A percentile compares a stretch with the other conserved stretches of the same genome.
These are phyloP conservation scores for Saraca asoca DNA, from an alignment of 331 rosid genomes.

Conservation along the genomic window DNA sequence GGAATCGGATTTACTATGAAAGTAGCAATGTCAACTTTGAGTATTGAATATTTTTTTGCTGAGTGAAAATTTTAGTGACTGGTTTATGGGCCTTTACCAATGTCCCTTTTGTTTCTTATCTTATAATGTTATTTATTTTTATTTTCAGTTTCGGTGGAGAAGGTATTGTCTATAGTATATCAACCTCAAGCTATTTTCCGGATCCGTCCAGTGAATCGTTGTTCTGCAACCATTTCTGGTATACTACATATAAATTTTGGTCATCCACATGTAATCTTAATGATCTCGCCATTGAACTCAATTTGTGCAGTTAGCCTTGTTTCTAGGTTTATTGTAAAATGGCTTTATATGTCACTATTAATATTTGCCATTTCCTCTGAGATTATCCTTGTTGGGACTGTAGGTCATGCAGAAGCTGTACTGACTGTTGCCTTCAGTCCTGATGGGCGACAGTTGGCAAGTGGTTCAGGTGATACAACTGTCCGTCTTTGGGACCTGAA, in stretches of 20 bases:
- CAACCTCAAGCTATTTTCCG: slow-evolving; percentile 94
- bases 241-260: slow-evolving; percentile 26
- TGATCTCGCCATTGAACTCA: neutral
- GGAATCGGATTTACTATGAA: slow-evolving; percentile 25
- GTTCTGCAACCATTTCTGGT: slow-evolving; percentile 96
- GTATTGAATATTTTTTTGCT: neutral
- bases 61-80: neutral
- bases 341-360: neutral
- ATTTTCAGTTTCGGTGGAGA: slow-evolving; percentile 87
- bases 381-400: slow-evolving; percentile 27
- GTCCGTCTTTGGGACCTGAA: slow-evolving; percentile 88
- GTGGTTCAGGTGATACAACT: slow-evolving; percentile 96
- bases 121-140: slow-evolving; percentile 10
- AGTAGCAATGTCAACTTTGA: neutral
- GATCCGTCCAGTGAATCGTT: slow-evolving; percentile 80
- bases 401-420: slow-evolving; percentile 91
- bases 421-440: slow-evolving; percentile 90
- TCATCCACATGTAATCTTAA: neutral
- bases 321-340: neutral
- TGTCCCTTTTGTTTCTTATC: neutral
- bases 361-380: slow-evolving; percentile 3
- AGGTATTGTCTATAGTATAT: slow-evolving; percentile 83
- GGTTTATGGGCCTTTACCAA: neutral
- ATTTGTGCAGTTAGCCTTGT: neutral
- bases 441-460: slow-evolving; percentile 85